Percentiles rank a stretch among this genome's conserved stretches.
Conservation (phyloP, 2,329 filamentous ascomycete species). For the Monilinia vaccinii-corymbosi region DNA sequence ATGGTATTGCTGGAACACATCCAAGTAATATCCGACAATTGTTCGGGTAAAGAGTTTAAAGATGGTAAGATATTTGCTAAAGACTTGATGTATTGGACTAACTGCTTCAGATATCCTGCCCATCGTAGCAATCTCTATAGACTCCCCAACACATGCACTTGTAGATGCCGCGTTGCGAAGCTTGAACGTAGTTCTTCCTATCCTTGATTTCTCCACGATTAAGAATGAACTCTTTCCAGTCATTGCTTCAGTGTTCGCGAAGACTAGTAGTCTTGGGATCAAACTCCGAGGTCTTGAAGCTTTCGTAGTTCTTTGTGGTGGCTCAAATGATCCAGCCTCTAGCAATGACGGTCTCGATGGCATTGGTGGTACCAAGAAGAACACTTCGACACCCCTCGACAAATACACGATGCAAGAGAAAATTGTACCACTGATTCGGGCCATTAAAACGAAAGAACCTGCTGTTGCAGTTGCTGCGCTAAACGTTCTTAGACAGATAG, state of each 20-base stretch:
- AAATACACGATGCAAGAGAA: constrained; percentile 99
- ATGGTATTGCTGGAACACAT: constrained; percentile 89
- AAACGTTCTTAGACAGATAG: constrained; percentile 75
- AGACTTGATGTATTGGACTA: constrained; percentile 13
- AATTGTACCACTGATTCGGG: constrained; percentile 80
- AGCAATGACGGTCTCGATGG: constrained; percentile 69
- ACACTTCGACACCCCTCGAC: constrained; percentile 72
- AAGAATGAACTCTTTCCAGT: constrained; percentile 96
- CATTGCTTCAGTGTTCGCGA: constrained; percentile 81
- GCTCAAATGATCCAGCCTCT: constrained; percentile 43
- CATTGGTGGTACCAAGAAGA: constrained; percentile 47
- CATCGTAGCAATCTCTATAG: constrained; percentile 72
- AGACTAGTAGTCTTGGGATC: constrained; percentile 87
- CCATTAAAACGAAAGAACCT: constrained; percentile 95
- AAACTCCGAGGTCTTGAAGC: constrained; percentile 89
- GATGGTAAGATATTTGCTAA: constrained; percentile 51
- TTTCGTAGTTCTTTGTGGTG: constrained; percentile 82
- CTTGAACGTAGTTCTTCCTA: constrained; percentile 70
- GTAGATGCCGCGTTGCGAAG: constrained; percentile 78
- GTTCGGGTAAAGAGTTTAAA: constrained; percentile 86
- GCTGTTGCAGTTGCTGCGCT: constrained; percentile 94
- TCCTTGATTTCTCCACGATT: constrained; percentile 91
- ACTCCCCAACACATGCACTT: constrained; percentile 80
- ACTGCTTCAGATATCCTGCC: constrained; percentile 66
- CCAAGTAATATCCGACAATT: constrained; percentile 65